phyloP scores from a whole-genome alignment of 208 protist genomes.

The Leishmania braziliensis region DNA sequence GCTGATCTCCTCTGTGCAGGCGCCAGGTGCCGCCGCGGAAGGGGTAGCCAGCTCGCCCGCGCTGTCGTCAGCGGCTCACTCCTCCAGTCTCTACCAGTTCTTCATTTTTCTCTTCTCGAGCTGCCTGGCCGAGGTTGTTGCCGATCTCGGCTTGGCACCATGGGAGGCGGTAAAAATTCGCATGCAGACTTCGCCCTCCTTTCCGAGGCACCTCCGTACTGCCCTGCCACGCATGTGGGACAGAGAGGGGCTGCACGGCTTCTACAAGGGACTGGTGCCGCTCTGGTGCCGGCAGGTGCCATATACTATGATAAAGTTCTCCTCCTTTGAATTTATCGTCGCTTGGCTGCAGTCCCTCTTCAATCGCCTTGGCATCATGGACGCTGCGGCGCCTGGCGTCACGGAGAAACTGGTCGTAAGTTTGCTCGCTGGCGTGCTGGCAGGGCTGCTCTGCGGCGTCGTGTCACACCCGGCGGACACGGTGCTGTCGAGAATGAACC shows the following conservation, averaged over 20 bases:
- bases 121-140: conserved; percentile 71
- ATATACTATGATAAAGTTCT: conserved; percentile 95
- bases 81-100: conserved; percentile 24
- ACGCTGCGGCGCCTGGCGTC: conserved; percentile 4
- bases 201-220: conserved; percentile 26
- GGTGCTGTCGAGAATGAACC: conserved; percentile 92
- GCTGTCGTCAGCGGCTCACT: neutral
- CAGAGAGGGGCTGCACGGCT: conserved; percentile 55
- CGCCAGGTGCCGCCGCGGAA: neutral
- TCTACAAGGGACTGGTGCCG: conserved; percentile 87
- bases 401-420: conserved; percentile 15
- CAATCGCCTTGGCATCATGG: neutral
- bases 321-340: conserved; percentile 70
- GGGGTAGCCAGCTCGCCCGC: neutral
- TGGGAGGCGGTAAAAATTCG: conserved; percentile 84
- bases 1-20: conserved; percentile 1
- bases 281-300: conserved; percentile 95
- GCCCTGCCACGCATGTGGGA: conserved; percentile 65
- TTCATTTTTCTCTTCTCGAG: conserved; percentile 55
- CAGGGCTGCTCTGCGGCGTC: conserved; percentile 90
- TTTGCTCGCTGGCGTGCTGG: conserved; percentile 82
- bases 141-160: conserved; percentile 67
- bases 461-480: conserved; percentile 97
- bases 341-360: conserved; percentile 23
- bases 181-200: conserved; percentile 59